These are phyloP conservation scores for Chlamydomonas schloesseri DNA, from an alignment of 139 green algal genomes.

Conservation along the genomic window DNA sequence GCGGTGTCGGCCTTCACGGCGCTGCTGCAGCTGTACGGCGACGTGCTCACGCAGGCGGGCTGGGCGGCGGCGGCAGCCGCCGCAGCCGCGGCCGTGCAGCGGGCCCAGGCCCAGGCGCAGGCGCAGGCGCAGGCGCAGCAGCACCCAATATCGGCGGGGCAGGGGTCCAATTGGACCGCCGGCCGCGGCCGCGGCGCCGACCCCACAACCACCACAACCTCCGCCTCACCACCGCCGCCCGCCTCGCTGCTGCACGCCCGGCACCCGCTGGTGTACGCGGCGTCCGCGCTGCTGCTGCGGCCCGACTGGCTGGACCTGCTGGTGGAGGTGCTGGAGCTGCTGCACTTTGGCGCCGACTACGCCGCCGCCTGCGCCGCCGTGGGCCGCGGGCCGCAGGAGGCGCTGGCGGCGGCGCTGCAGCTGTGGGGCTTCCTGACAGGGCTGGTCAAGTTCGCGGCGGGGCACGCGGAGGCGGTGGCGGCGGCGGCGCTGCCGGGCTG, in stretches of 20 bases:
- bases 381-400: background rate
- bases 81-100: background rate
- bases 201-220: background rate
- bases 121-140: background rate
- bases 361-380: background rate
- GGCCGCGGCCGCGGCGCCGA: background rate
- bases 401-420: constrained; percentile 1
- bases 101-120: background rate
- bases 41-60: constrained; percentile 5
- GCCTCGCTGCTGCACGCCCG: background rate
- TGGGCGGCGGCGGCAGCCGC: background rate
- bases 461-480: background rate
- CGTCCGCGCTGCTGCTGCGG: constrained; percentile 34
- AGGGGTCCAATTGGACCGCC: too few relatives aligned
- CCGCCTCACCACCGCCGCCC: background rate
- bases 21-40: constrained; percentile 42
- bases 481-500: constrained; percentile 27
- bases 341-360: constrained; percentile 38
- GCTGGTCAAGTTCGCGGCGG: constrained; percentile 30
- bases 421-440: constrained; percentile 40
- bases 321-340: constrained; percentile 43
- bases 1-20: constrained; percentile 5
- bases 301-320: constrained; percentile 46
- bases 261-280: background rate
- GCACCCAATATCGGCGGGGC: too few relatives aligned